phyloP scores from a whole-genome alignment of 441 rosid species.

The Bruguiera hainesii region DNA sequence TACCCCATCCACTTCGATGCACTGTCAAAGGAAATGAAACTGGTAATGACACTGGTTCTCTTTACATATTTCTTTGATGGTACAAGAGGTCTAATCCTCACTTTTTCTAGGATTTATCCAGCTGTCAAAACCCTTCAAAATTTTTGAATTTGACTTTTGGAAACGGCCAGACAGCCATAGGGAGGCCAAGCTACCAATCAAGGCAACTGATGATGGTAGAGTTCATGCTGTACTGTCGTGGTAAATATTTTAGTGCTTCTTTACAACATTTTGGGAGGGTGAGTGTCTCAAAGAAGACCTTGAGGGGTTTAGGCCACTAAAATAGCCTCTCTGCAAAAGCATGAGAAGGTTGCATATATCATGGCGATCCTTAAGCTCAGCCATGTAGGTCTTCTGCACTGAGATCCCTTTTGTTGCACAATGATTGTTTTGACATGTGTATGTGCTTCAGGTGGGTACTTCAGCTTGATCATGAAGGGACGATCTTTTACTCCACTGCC shows the following conservation, averaged over 20 bases:
- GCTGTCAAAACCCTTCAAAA: constrained; percentile 88
- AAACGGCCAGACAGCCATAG: constrained; percentile 77
- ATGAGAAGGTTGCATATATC: no score
- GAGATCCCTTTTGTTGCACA: background rate
- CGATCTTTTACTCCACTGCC: constrained; percentile 81
- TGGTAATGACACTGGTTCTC: constrained; percentile 45
- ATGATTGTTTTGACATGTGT: background rate
- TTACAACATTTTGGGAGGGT: constrained; percentile 1
- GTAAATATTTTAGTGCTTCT: constrained; percentile 34
- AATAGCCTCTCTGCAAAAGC: no score
- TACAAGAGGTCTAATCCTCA: constrained; percentile 28
- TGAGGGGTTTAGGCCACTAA: no score
- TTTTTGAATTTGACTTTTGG: constrained; percentile 96
- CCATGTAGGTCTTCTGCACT: background rate
- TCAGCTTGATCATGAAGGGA: constrained; percentile 90
- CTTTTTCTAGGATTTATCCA: constrained; percentile 54
- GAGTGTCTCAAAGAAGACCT: background rate
- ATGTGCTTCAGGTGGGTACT: constrained; percentile 76
- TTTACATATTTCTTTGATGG: constrained; percentile 20
- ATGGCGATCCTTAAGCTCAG: background rate
- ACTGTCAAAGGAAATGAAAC: constrained; percentile 58
- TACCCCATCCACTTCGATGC: constrained; percentile 87
- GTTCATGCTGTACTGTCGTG: constrained; percentile 84
- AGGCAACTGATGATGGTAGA: constrained; percentile 59
- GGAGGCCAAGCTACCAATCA: constrained; percentile 49